Base-by-base conservation (phyloP, 192 early-diverging fungal species). In the Rhizoclosmatium sp. region DNA sequence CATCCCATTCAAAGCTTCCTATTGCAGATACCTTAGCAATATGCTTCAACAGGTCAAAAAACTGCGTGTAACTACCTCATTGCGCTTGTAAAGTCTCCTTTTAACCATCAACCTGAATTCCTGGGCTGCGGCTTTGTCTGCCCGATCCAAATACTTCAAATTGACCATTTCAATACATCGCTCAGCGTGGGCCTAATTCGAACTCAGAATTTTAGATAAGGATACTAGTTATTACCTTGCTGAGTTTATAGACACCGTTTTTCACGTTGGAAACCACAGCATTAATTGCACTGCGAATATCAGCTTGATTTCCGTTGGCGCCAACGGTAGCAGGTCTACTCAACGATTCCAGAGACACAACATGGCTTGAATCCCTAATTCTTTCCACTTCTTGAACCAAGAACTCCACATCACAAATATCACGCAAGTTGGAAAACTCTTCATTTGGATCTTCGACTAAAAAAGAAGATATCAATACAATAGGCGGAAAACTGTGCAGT, bases 371-470 rank as follows among this genome's bases (percentile, higher is more conserved):
- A 54, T 16, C 40, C 89, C 88, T 61, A 94, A 92, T 2, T 86
- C 89, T 3, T 85, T 81, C 7, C 0, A 75, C 58, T 42, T 87
- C 81, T 1, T 87, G 71, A 4, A 89, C 72, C 59, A 98, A 84
- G 39, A 83, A 82, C 41, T 85, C 82, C 82, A 96, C 82, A 79
- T 97, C 97, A 79, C 91, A 92, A 75, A 90, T 89, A 70, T 99
- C 97, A 2, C 97, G 90, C 82, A 99, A 81, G 73, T 93, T 93
- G 65, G 87, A 87, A 79, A 97, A 99, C 0, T 86, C 89, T 66
- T 97, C 95, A 79, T 94, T 97, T 3, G 96, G 95, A 80, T 97
- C 95, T 82, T 99, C 97, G 10, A 99, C 97, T 81, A 88, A 69
- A 69, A 71, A 47, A 46, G 49, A 19, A 2, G 44, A 31, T 61